phyloP scores from a whole-genome alignment of 768 basidiomycete genomes.

The Pisolithus albus region DNA sequence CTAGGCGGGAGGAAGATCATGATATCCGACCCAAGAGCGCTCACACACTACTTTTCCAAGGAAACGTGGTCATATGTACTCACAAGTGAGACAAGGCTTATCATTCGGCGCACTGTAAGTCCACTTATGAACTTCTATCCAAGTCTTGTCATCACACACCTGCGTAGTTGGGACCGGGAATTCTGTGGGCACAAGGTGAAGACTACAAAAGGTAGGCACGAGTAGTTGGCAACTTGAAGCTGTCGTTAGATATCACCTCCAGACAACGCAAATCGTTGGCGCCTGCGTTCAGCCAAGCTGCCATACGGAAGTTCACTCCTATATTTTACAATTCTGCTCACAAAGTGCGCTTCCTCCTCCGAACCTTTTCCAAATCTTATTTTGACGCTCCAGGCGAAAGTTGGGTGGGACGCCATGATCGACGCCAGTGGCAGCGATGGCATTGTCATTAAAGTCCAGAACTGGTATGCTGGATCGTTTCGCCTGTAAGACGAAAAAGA shows the following conservation, averaged over 20 bases:
- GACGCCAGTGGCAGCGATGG: not conserved
- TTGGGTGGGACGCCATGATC: constrained; percentile 18
- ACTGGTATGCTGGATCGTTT: constrained; percentile 1
- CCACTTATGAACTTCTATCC: not conserved
- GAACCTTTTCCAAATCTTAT: not conserved
- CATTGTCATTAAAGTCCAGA: constrained; percentile 5
- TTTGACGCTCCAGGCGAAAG: constrained; percentile 11
- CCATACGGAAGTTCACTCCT: constrained; percentile 16
- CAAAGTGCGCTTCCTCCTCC: constrained; percentile 12
- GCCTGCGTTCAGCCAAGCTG: constrained; percentile 19
- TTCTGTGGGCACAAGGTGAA: constrained; percentile 40
- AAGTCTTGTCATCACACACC: not conserved
- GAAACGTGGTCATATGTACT: constrained; percentile 37
- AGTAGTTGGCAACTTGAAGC: not conserved
- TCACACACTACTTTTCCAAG: constrained; percentile 42
- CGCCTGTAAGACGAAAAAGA: not conserved
- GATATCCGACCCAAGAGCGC: constrained; percentile 43
- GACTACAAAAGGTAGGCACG: constrained; percentile 34
- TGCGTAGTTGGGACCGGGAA: constrained; percentile 27
- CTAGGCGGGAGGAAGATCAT: constrained; percentile 32
- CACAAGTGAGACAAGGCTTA: constrained; percentile 14
- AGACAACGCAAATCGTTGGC: constrained; percentile 24
- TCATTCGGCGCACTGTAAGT: constrained; percentile 21
- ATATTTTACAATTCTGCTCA: constrained; percentile 24
- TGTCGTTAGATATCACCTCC: not conserved